These are phyloP conservation scores for Entonaema liquescens DNA, from an alignment of 495 filamentous ascomycete genomes.

Conservation along the genomic window DNA sequence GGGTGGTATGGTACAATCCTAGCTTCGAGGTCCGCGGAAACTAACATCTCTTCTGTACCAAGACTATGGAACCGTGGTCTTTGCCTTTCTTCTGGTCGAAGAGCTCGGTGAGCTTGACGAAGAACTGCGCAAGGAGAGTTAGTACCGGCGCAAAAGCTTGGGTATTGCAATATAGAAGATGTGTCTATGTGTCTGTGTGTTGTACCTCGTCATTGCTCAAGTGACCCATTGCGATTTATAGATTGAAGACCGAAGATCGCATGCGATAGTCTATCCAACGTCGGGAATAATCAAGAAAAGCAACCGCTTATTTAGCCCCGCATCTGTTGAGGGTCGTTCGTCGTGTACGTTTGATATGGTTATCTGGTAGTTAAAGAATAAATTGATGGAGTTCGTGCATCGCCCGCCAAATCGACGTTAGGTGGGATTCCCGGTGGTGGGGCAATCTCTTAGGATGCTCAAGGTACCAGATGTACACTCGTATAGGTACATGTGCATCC, in stretches of 20 bases:
- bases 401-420: neutral
- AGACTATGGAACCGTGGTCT: constrained; percentile 77
- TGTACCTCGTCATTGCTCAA: constrained; percentile 79
- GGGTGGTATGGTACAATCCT: constrained; percentile 8
- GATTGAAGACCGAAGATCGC: neutral
- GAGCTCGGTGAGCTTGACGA: constrained; percentile 76
- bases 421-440: constrained; percentile 7
- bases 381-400: constrained; percentile 12
- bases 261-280: neutral
- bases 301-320: constrained; percentile 2
- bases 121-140: constrained; percentile 70
- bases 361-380: constrained; percentile 2
- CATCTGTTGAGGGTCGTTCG: constrained; percentile 12
- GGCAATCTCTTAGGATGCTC: neutral
- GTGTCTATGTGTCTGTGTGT: neutral
- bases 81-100: constrained; percentile 73
- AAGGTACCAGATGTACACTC: neutral
- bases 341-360: neutral
- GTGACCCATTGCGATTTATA: constrained; percentile 49
- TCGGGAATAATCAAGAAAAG: neutral
- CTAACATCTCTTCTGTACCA: constrained; percentile 85
- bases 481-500: neutral
- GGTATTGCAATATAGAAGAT: neutral
- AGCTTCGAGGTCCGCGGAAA: constrained; percentile 24
- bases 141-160: constrained; percentile 33